Conservation (phyloP, 2,329 filamentous ascomycete genomes). For the Aureobasidium uvarum region DNA sequence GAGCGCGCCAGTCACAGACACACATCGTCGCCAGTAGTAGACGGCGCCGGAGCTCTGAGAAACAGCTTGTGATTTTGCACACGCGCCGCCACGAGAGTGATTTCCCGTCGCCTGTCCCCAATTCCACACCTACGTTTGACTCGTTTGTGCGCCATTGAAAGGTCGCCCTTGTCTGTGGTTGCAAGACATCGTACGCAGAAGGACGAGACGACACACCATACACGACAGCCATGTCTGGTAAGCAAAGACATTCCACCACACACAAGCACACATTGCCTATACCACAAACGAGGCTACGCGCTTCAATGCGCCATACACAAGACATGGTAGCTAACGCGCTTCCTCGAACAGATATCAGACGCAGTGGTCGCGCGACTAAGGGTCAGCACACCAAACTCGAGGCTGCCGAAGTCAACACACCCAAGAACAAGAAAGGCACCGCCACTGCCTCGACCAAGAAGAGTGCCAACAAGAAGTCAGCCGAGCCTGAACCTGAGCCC, state of each 20-base stretch:
- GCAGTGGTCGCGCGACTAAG: slow-evolving; percentile 94
- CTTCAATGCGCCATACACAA: not conserved
- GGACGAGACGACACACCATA: not conserved
- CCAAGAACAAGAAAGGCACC: slow-evolving; percentile 43
- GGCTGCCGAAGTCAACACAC: slow-evolving; percentile 58
- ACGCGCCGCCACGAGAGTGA: slow-evolving; percentile 21
- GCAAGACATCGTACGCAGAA: not conserved
- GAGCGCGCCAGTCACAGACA: not conserved
- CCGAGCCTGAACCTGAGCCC: slow-evolving; percentile 49
- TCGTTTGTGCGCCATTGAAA: slow-evolving; percentile 19
- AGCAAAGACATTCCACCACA: slow-evolving; percentile 20
- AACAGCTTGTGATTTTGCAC: slow-evolving; percentile 19
- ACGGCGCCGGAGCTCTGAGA: slow-evolving; percentile 2
- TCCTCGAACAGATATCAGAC: slow-evolving; percentile 72
- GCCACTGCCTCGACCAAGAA: slow-evolving; percentile 36
- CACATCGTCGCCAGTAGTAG: slow-evolving; percentile 8
- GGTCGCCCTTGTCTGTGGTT: slow-evolving; percentile 4
- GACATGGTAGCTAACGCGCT: slow-evolving; percentile 23
- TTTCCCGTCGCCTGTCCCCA: slow-evolving; percentile 11
- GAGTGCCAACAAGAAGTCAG: slow-evolving; percentile 48
- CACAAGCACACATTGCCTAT: not conserved
- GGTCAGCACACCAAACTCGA: slow-evolving; percentile 93
- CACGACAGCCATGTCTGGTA: slow-evolving; percentile 28
- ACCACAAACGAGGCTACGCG: not conserved
- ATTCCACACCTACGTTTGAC: slow-evolving; percentile 9